Evolutionary conservation across 371 early-diverging fungal species (phyloP), one percentile per base, ranked within the genome.

Genomic region (Entomophthora muscae): DNA sequence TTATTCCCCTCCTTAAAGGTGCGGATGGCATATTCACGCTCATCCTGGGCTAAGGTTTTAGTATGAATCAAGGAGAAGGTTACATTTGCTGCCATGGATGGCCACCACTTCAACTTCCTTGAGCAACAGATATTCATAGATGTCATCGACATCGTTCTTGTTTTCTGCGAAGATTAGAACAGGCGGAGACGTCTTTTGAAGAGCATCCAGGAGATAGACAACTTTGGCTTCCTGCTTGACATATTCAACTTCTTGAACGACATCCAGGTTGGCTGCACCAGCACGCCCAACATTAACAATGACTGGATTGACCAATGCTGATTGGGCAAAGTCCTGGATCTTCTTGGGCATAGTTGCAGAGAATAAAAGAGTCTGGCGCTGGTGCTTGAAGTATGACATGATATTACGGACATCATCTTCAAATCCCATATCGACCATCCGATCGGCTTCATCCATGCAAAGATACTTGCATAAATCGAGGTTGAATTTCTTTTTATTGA

Each of bases 71-170:
- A 26, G 17, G 32, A 62, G 3, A 3, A 57, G 13, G 29, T 54
- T 62, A 79, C 89, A 82, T 75, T 98, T 98, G 61, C 90, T 85
- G 62, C 98, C 98, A 71, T 98, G 96, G 53, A 95, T 90, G 5
- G 92, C 90, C 21, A 89, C 92, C 0, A 88, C 85, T 67, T 94
- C 91, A 0, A 95, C 92, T 28, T 97, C 94, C 69, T 95, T 93
- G 32, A 91, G 71, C 42, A 93, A 75, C 53, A 99, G 73, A 67
- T 91, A 91, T 70, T 97, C 93, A n/a, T n/a, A 93, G 29, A 99
- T 90, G 70, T 95, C 95, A 68, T 99, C 99, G n/a, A 98, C 99
- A 68, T 95, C 98, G 72, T 91, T 88, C 70, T 99, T 98, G 75
- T 92, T 98, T 71, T 98, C 98, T 29, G 97, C 94, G 78, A 99